Base-by-base conservation (phyloP, 345 rosid species). In the Erysimum cheiranthoides region DNA sequence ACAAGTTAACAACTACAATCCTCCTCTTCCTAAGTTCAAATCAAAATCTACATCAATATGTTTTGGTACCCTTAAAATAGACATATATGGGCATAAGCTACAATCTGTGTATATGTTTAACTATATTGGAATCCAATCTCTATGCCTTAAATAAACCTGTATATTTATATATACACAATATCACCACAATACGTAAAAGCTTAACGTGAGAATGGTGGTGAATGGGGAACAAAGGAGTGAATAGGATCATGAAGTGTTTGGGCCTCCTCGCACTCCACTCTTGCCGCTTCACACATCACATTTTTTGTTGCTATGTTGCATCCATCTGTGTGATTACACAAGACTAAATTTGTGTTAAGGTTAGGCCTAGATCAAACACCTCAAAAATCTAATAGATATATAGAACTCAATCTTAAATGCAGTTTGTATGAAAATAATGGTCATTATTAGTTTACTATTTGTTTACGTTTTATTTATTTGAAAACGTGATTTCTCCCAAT, bases 141-240 rank as follows among this genome's bases (percentile, higher is more conserved):
- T 31, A n/a, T 13, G 10, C 42, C 27, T 45, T 54, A 56, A 36
- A n/a, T 5, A 35, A 43, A 70, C 16, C 43, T 42, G 2, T 52
- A 16, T 51, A 31, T 28, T 5, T 66, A 27, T 61, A 18, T 58
- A 36, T 12, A 31, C 21, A 68, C 52, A 58, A n/a, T 58, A 21
- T 1, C 25, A 28, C 13, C 34, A 68, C 49, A 69, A 16, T 31
- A 32, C 27, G 9, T 43, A 32, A 30, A 61, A 32, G 71, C 49
- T 77, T 77, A 70, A 63, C 7, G 76, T 28, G 66, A 70, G 61
- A 63, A 63, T 56, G 75, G 71, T 63, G 73, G 77, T 57, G 73
- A 65, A 31, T 42, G 45, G 10, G 76, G 63, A 78, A 66, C 47
- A 78, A 58, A 39, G n/a, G 77, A 57, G 73, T 77, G 56, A 31